phyloP scores from a whole-genome alignment of 2,329 filamentous ascomycete species.

The Microsporum audouinii region DNA sequence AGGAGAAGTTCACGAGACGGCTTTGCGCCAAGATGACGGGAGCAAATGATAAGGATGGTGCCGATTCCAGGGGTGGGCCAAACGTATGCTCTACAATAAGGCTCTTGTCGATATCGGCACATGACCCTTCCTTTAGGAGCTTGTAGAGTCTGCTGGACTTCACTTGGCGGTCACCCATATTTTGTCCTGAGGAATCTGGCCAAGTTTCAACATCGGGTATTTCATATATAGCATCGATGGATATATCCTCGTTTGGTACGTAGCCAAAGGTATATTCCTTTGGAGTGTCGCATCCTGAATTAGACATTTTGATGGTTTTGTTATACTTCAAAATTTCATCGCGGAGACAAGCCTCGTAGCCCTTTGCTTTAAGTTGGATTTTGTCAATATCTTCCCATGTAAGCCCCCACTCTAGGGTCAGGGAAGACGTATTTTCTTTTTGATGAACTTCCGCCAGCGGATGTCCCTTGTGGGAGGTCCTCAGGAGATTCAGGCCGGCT shows the following conservation, averaged over 20 bases:
- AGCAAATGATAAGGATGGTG: constrained; percentile 59
- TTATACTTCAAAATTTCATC: constrained; percentile 31
- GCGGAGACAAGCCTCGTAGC: constrained; percentile 29
- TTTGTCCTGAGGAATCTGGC: neutral
- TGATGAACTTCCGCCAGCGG: constrained; percentile 48
- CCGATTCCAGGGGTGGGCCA: constrained; percentile 37
- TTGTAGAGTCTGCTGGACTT: constrained; percentile 21
- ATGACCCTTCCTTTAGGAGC: constrained; percentile 21
- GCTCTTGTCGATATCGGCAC: constrained; percentile 13
- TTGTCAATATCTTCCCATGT: constrained; percentile 57
- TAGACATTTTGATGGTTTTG: constrained; percentile 12
- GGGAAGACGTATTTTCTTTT: constrained; percentile 40
- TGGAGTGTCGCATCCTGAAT: neutral
- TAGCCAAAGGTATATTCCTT: neutral
- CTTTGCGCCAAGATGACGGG: constrained; percentile 65
- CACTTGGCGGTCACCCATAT: neutral
- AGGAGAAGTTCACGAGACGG: constrained; percentile 63
- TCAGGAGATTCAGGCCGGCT: constrained; percentile 61
- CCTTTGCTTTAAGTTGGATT: constrained; percentile 49
- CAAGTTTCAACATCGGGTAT: constrained; percentile 2
- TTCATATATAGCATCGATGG: constrained; percentile 9
- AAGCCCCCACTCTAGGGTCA: constrained; percentile 56
- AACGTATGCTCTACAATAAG: constrained; percentile 18
- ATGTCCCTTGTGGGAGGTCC: constrained; percentile 58
- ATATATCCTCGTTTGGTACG: neutral